A percentile compares a stretch with the other conserved stretches of the same genome.
Evolutionary conservation across 805 yeast species (phyloP).

Genomic region (Pichia phayaonensis): DNA sequence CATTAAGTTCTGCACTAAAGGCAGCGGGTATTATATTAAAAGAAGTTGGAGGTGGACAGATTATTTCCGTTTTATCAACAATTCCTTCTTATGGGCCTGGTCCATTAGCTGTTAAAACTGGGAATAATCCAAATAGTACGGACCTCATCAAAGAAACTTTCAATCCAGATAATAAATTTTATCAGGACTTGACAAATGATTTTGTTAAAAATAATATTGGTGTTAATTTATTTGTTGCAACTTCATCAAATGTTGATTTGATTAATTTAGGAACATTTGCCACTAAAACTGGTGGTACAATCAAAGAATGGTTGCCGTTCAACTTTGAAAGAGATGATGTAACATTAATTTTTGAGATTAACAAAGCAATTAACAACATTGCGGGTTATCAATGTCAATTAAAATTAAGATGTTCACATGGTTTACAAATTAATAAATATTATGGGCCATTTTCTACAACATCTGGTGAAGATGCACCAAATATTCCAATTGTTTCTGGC

Average conservation of each 20-base stretch:
- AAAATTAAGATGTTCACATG: slow-evolving; percentile 81
- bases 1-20: slow-evolving; percentile 72
- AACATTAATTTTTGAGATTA: slow-evolving; percentile 52
- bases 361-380: slow-evolving; percentile 40
- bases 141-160: slow-evolving; percentile 42
- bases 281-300: slow-evolving; percentile 60
- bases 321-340: slow-evolving; percentile 59
- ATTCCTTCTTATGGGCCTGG: slow-evolving; percentile 85
- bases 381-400: slow-evolving; percentile 75
- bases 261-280: slow-evolving; percentile 64
- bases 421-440: slow-evolving; percentile 71
- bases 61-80: slow-evolving; percentile 56
- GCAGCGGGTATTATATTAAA: slow-evolving; percentile 58
- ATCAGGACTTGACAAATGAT: slow-evolving; percentile 50
- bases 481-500: slow-evolving; percentile 23
- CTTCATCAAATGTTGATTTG: slow-evolving; percentile 57
- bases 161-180: slow-evolving; percentile 54
- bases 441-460: slow-evolving; percentile 49
- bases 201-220: slow-evolving; percentile 57
- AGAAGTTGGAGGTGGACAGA: slow-evolving; percentile 75
- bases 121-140: slow-evolving; percentile 28
- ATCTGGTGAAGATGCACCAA: slow-evolving; percentile 27
- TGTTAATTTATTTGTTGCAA: slow-evolving; percentile 65
- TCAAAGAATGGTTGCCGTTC: slow-evolving; percentile 61
- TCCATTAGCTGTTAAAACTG: slow-evolving; percentile 39